Evolutionary conservation across 2,329 filamentous ascomycete species (phyloP), one percentile per base, ranked within the genome.

Genomic region (Fusarium sp.): DNA sequence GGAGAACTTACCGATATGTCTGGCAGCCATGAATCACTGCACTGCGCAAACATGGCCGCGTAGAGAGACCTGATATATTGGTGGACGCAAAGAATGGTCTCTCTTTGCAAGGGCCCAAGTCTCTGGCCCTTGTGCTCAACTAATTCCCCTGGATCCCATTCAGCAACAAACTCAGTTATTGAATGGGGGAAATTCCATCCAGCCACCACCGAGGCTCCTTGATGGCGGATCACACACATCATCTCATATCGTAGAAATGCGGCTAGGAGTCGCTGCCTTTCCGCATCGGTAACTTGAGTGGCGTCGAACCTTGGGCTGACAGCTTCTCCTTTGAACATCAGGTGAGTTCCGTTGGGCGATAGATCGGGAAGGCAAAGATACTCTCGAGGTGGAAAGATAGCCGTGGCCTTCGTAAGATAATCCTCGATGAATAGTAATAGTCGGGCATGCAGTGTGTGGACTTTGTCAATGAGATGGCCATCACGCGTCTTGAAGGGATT

Each of bases 361-460:
- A 32, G 10, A 8, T 32, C 25, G 1, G 70, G 70, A 6, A 75
- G 32, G 14, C 66, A 76, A 11, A 67, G 50, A 16, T 70, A 75
- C 4, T 70, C 66, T 3, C 64, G 20, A 1, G 68, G 73, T 0
- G 74, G 54, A 2, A 52, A 68, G 13, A 62, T 37, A 6, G 74
- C 61, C 1, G 62, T 75, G 7, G 66, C 70, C 66, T 75, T 76
- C 13, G 66, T 70, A 6, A 76, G 7, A 11, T 76, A 76, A 16
- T 76, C 74, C 30, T 74, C 74, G 9, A 68, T 63, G 1, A 75
- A 35, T 3, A 68, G 4, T 1, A 76, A 16, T 4, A 76, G 50
- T 18, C 25, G 58, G 2, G 5, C 14, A 5, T 70, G 14, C 7
- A 74, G 8, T 23, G 37, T 45, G 3, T 61, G n/a, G 4, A 75